A percentile compares a stretch with the other conserved stretches of the same genome.
phyloP scores from a whole-genome alignment of 1,284 basidiomycete genomes.

The Ganoderma multipileum region DNA sequence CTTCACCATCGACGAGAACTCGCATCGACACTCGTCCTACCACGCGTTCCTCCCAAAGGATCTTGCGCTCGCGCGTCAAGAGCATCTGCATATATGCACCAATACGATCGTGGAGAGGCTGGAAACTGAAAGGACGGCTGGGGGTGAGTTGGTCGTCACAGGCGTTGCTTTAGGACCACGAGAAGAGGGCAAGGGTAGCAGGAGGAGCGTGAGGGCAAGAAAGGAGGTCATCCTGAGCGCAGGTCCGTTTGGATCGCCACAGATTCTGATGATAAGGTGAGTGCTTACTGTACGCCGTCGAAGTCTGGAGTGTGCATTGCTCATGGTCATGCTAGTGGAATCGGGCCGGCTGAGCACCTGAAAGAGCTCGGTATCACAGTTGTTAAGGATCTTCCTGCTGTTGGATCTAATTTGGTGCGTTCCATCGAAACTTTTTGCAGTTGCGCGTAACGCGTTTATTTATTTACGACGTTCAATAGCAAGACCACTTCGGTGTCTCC shows the following conservation, averaged over 20 bases:
- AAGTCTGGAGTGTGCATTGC: not conserved
- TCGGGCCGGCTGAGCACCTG: constrained; percentile 63
- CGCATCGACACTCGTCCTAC: constrained; percentile 38
- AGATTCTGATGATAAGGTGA: constrained; percentile 50
- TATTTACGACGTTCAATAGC: constrained; percentile 32
- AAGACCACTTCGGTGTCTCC: constrained; percentile 41
- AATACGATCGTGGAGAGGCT: constrained; percentile 35
- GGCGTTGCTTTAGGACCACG: constrained; percentile 23
- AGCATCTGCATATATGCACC: constrained; percentile 39
- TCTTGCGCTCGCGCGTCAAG: constrained; percentile 30
- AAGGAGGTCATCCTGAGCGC: constrained; percentile 40
- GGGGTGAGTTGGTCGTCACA: constrained; percentile 20
- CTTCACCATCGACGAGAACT: constrained; percentile 38
- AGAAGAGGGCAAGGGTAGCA: constrained; percentile 9
- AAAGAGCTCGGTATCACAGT: constrained; percentile 52
- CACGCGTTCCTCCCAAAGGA: constrained; percentile 39
- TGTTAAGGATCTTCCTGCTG: constrained; percentile 58
- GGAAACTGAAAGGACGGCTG: constrained; percentile 20
- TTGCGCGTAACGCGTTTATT: no score
- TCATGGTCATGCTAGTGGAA: constrained; percentile 43
- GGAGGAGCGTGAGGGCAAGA: constrained; percentile 30
- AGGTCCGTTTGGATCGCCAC: constrained; percentile 48
- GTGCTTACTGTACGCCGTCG: not conserved
- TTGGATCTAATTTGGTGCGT: constrained; percentile 54
- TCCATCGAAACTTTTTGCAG: no score